Evolutionary conservation across 2,329 filamentous ascomycete genomes (phyloP), one percentile per base, ranked within the genome.

Genomic region (Scedosporium apiospermum): DNA sequence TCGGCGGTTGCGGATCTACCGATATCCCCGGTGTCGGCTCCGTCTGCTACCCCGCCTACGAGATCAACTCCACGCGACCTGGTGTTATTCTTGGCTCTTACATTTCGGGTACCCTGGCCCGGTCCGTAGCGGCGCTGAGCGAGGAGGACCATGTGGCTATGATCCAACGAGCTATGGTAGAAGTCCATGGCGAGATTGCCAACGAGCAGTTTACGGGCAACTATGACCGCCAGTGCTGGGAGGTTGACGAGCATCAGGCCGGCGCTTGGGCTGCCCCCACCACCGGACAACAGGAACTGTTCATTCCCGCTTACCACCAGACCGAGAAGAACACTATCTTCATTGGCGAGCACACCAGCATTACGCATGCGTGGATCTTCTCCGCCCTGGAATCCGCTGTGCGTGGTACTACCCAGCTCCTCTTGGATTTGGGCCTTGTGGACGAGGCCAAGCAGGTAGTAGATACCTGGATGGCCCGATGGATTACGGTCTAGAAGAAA

Each of bases 361-460:
- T 87, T 69, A 91, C 88, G 0, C 88, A 90, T 68, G 87, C 86
- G 1, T 90, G 86, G 87, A 87, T 89, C 59, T 81, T 82, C 38
- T 84, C 81, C 2, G 87, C 88, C 1, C 74, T 90, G 4, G 87
- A 90, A 69, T 87, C 83, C 10, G 87, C 85, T 0, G 82, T 90
- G 1, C 77, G 88, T 1, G 85, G 87, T 0, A 83, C 84, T 0
- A 79, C 85, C 4, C 86, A 90, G 72, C 66, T 89, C 64, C 72
- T 89, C 70, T 74, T 88, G 10, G 18, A 85, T 68, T 73, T 89
- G 68, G 87, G 87, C 0, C 71, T 89, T 55, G 86, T 89, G 0
- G 87, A 89, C 69, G 87, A 89, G 73, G 87, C 87, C 0, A 89
- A 89, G 74, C 72, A 78, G 41, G 76, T 87, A 18, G 82, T 83